Conservation (phyloP, 1,284 basidiomycete genomes). For the Cystobasidium slooffiae region DNA sequence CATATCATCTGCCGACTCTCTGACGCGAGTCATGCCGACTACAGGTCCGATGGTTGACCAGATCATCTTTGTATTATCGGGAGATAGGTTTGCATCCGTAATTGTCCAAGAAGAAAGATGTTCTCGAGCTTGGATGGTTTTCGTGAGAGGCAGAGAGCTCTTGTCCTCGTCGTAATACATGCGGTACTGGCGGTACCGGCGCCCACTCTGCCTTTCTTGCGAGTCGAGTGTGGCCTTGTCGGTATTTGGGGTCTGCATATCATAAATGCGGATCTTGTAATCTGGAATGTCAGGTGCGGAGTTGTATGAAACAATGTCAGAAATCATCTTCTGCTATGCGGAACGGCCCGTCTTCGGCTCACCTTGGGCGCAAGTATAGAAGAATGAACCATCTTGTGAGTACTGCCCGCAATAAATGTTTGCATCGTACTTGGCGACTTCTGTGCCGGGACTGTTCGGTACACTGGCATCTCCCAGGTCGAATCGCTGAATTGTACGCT, state of each 20-base stretch:
- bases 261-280: constrained; percentile 85
- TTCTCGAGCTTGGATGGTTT: constrained; percentile 75
- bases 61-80: constrained; percentile 89
- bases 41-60: constrained; percentile 73
- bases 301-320: neutral
- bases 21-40: constrained; percentile 43
- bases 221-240: constrained; percentile 47
- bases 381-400: constrained; percentile 61
- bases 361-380: constrained; percentile 64
- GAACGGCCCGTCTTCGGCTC: constrained; percentile 42
- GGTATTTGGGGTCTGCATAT: constrained; percentile 66
- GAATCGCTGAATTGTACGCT: constrained; percentile 1
- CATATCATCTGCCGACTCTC: constrained; percentile 40
- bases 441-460: constrained; percentile 83
- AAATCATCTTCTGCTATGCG: neutral
- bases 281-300: constrained; percentile 60
- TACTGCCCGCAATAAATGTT: constrained; percentile 94
- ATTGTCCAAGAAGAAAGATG: constrained; percentile 73
- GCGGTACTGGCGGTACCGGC: constrained; percentile 14
- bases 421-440: constrained; percentile 77
- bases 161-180: constrained; percentile 44
- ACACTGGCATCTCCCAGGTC: constrained; percentile 56
- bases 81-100: constrained; percentile 90
- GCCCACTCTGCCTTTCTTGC: neutral
- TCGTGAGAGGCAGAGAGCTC: constrained; percentile 70